Evolutionary conservation across 345 rosid species (phyloP).

Genomic region (Eucalyptus albens): DNA sequence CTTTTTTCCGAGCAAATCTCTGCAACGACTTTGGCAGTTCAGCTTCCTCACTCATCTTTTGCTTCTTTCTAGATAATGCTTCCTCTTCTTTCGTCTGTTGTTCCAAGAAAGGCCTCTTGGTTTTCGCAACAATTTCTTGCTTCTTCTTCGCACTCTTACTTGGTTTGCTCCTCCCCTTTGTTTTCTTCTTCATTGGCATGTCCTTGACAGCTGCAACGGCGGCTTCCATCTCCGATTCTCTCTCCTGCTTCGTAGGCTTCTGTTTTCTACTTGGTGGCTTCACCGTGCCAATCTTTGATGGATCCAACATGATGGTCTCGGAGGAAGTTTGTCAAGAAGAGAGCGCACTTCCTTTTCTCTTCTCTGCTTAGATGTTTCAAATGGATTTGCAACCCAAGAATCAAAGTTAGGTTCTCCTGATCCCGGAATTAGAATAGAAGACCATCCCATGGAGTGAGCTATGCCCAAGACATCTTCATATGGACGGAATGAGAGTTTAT

Average conservation of each 20-base stretch:
- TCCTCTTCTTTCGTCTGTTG: conserved; percentile 16
- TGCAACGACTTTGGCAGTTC: conserved; percentile 45
- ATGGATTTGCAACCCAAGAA: conserved; percentile 90
- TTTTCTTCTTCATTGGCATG: conserved; percentile 44
- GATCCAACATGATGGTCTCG: conserved; percentile 91
- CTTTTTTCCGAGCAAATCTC: conserved; percentile 39
- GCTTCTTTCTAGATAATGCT: conserved; percentile 35
- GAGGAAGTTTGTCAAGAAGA: conserved; percentile 93
- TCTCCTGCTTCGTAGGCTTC: conserved; percentile 41
- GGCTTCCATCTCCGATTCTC: conserved; percentile 53
- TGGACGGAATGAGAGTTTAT: conserved; percentile 63
- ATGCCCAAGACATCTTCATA: conserved; percentile 81
- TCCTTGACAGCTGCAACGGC: conserved; percentile 53
- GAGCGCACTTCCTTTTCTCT: conserved; percentile 74
- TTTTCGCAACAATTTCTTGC: conserved; percentile 33
- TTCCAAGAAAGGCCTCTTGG: conserved; percentile 65
- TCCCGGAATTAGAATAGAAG: conserved; percentile 78
- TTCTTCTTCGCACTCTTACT: conserved; percentile 60
- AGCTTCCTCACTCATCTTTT: conserved; percentile 21
- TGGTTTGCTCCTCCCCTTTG: conserved; percentile 78
- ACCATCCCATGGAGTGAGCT: conserved; percentile 96
- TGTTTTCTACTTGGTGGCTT: conserved; percentile 41
- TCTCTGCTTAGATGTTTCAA: conserved; percentile 77
- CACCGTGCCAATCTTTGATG: conserved; percentile 77
- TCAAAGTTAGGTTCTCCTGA: conserved; percentile 96